Conservation (phyloP, 768 basidiomycete genomes). For the Suillus occidentalis region DNA sequence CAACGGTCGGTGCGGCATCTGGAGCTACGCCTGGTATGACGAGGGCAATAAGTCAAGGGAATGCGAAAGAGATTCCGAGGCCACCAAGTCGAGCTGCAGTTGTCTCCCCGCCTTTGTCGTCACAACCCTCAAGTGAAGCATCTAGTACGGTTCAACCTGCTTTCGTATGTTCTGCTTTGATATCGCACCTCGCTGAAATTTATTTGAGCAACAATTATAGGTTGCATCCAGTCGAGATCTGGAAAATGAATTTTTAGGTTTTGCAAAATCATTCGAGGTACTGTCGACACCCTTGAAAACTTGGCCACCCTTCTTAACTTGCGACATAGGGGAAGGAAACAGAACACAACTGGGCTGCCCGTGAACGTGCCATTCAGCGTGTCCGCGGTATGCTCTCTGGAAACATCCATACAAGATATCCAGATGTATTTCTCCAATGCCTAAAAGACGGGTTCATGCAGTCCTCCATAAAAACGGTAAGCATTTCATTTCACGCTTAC, state of each 20-base stretch:
- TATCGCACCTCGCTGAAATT: neutral
- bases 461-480: conserved; percentile 80
- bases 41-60: conserved; percentile 50
- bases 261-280: conserved; percentile 83
- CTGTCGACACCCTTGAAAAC: conserved; percentile 14
- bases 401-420: conserved; percentile 71
- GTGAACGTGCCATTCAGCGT: conserved; percentile 74
- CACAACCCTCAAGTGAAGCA: conserved; percentile 43
- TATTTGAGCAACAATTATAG: conserved; percentile 35
- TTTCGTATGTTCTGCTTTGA: conserved; percentile 52
- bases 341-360: conserved; percentile 90
- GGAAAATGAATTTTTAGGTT: conserved; percentile 78
- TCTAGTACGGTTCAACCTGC: conserved; percentile 55
- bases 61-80: conserved; percentile 49
- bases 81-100: conserved; percentile 62
- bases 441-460: conserved; percentile 81
- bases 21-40: conserved; percentile 32
- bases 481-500: conserved; percentile 28
- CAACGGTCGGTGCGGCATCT: conserved; percentile 37
- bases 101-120: conserved; percentile 41
- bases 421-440: conserved; percentile 70
- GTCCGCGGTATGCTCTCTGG: conserved; percentile 91
- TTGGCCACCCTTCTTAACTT: conserved; percentile 5
- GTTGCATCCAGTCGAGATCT: conserved; percentile 85
- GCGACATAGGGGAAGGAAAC: conserved; percentile 85